These are phyloP conservation scores for Aureobasidium uvarum DNA, from an alignment of 2,329 filamentous ascomycete species.

Conservation along the genomic window DNA sequence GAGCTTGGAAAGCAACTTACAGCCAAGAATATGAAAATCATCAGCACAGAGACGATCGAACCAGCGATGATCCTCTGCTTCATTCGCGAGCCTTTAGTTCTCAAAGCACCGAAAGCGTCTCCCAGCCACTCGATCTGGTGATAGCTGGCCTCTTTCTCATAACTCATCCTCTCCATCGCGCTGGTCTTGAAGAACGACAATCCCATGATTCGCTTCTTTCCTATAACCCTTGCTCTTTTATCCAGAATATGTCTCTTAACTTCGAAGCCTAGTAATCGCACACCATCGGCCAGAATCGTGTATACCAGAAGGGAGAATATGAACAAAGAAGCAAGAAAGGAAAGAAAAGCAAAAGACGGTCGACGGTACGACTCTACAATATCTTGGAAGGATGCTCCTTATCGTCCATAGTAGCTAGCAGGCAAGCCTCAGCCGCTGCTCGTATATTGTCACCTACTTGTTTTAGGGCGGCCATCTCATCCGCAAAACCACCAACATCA, in stretches of 20 bases:
- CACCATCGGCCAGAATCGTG: neutral
- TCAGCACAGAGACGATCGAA: constrained; percentile 2
- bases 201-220: neutral
- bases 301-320: neutral
- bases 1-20: neutral
- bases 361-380: neutral
- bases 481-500: neutral
- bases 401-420: neutral
- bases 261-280: too few species aligned
- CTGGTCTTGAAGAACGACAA: neutral
- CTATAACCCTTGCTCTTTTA: neutral
- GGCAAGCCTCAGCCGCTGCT: neutral
- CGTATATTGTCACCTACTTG: neutral
- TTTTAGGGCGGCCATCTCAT: neutral
- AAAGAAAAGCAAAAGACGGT: neutral
- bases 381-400: neutral
- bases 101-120: constrained; percentile 8
- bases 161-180: constrained; percentile 2
- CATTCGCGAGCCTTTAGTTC: constrained; percentile 2
- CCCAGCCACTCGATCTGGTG: constrained; percentile 5
- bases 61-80: constrained; percentile 23
- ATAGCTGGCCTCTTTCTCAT: neutral
- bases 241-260: neutral
- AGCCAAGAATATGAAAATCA: constrained; percentile 3
- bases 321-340: neutral